Conservation (phyloP, 495 filamentous ascomycete species). For the Aspergillus ostianus region DNA sequence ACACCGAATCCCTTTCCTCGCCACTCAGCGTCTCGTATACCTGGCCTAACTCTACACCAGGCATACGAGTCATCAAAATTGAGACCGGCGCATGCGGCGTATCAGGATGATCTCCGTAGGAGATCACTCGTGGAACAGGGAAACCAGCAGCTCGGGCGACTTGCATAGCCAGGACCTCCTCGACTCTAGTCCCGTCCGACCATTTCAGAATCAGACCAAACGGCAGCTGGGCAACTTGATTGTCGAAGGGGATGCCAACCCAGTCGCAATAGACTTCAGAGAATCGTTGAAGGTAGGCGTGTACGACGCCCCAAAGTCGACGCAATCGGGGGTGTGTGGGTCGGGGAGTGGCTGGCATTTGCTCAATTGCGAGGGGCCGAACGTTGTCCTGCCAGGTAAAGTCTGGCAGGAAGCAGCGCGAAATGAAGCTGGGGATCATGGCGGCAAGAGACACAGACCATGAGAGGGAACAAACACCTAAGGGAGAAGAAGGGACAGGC, state of each 20-base stretch:
- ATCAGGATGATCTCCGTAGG: constrained; percentile 40
- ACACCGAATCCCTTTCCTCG: not conserved
- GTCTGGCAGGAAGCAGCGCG: not conserved
- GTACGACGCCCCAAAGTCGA: constrained; percentile 23
- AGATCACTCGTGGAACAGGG: constrained; percentile 39
- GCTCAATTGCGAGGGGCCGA: not conserved
- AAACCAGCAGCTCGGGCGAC: constrained; percentile 35
- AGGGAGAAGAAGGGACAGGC: no score
- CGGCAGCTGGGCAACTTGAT: constrained; percentile 26
- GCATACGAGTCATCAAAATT: constrained; percentile 2
- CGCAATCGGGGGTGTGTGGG: not conserved
- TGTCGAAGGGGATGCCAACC: constrained; percentile 20
- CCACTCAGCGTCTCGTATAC: not conserved
- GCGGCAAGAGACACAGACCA: no score
- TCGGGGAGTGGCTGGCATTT: not conserved
- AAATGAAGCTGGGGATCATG: not conserved
- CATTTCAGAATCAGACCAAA: constrained; percentile 41
- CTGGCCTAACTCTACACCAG: not conserved
- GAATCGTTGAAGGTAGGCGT: constrained; percentile 20
- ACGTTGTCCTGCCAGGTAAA: not conserved
- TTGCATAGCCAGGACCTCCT: constrained; percentile 41
- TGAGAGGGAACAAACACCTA: no score
- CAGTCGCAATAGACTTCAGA: constrained; percentile 29
- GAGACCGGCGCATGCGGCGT: constrained; percentile 12
- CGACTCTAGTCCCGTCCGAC: constrained; percentile 38